Evolutionary conservation across 257 asterid species (phyloP).

Genomic region (Asclepias syriaca): DNA sequence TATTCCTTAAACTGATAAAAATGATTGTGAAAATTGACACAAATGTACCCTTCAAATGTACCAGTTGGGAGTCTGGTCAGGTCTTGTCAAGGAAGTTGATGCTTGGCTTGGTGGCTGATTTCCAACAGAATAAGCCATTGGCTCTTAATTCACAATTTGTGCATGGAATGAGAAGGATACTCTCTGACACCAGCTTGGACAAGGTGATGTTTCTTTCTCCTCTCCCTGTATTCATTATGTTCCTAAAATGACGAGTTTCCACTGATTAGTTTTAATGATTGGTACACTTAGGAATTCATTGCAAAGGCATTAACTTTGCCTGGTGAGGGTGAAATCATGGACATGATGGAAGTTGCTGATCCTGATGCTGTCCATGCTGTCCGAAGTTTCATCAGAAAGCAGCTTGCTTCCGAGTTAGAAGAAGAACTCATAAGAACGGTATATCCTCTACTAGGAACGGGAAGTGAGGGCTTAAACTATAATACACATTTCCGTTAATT

Average conservation of each 20-base stretch:
- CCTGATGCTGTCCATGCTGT: constrained; percentile 91
- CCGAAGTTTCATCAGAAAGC: constrained; percentile 58
- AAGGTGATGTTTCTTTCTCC: constrained; percentile 37
- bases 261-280: constrained; percentile 8
- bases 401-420: constrained; percentile 65
- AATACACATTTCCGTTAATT: not conserved
- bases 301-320: constrained; percentile 80
- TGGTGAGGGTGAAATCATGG: constrained; percentile 82
- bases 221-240: not conserved
- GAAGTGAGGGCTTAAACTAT: not conserved
- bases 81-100: constrained; percentile 69
- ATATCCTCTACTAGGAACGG: constrained; percentile 11
- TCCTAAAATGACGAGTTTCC: not conserved
- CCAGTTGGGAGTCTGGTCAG: constrained; percentile 89
- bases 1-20: not conserved
- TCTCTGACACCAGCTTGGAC: constrained; percentile 54
- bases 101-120: constrained; percentile 67
- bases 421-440: constrained; percentile 54
- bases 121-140: constrained; percentile 60
- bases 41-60: constrained; percentile 12
- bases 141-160: constrained; percentile 63
- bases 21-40: constrained; percentile 8
- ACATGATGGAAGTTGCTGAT: constrained; percentile 79
- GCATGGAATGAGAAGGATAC: constrained; percentile 60
- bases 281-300: constrained; percentile 57